phyloP scores from a whole-genome alignment of 768 basidiomycete species.

The Mycena albidolilacea region DNA sequence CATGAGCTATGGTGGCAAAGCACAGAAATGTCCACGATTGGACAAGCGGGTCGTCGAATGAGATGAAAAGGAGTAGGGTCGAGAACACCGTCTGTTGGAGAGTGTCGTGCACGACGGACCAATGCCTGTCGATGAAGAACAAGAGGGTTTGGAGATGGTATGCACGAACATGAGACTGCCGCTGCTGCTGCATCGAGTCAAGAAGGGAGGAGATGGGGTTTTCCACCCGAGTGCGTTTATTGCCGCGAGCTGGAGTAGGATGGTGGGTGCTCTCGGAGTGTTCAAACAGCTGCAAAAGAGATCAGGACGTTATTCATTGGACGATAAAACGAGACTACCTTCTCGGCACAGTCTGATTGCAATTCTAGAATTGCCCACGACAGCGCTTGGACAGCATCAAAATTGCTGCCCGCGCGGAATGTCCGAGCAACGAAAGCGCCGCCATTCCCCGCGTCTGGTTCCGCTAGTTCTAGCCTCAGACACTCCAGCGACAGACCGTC shows the following conservation, averaged over 20 bases:
- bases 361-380: constrained; percentile 87
- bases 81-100: constrained; percentile 71
- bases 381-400: constrained; percentile 77
- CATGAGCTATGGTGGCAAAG: constrained; percentile 78
- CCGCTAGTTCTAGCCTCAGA: constrained; percentile 68
- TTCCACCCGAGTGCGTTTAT: constrained; percentile 70
- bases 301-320: constrained; percentile 19
- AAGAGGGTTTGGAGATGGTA: constrained; percentile 83
- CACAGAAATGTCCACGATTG: constrained; percentile 92
- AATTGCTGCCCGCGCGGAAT: constrained; percentile 82
- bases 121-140: constrained; percentile 88
- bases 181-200: constrained; percentile 58
- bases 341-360: constrained; percentile 82
- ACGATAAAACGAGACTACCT: constrained; percentile 56
- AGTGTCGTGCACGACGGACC: constrained; percentile 71
- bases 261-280: constrained; percentile 70
- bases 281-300: constrained; percentile 67
- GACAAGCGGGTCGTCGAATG: constrained; percentile 71
- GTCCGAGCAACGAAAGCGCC: constrained; percentile 73
- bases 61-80: constrained; percentile 72
- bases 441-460: constrained; percentile 41
- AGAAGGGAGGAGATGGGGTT: constrained; percentile 74
- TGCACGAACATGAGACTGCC: constrained; percentile 51
- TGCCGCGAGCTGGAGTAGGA: constrained; percentile 45
- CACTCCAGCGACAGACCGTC: constrained; percentile 76